Conservation (phyloP, 192 early-diverging fungal species). For the Rhizoclosmatium sp. region DNA sequence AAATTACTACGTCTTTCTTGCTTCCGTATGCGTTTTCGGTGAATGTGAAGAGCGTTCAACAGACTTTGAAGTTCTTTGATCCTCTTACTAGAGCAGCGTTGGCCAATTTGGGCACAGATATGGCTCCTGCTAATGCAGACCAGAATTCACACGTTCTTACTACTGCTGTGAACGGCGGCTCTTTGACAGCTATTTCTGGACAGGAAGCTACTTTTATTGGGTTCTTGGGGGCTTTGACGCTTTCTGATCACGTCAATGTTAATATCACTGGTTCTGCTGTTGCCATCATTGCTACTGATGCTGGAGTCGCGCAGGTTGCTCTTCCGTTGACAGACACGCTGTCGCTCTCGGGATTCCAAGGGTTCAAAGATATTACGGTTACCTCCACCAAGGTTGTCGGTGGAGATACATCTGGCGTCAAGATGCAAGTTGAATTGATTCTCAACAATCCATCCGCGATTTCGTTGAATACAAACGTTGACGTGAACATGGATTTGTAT, state of each 20-base stretch:
- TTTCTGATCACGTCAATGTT: background rate
- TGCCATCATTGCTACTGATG: conserved; percentile 6
- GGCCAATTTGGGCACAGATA: conserved; percentile 2
- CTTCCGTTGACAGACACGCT: conserved; percentile 16
- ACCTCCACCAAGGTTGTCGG: background rate
- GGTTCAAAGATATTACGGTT: conserved; percentile 6
- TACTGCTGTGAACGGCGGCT: background rate
- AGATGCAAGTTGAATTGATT: background rate
- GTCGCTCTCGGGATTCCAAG: conserved; percentile 15
- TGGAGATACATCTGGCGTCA: conserved; percentile 11
- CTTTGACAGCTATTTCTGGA: conserved; percentile 24
- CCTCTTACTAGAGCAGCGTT: background rate
- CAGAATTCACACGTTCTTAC: background rate
- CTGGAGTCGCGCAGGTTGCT: conserved; percentile 5
- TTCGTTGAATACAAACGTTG: background rate
- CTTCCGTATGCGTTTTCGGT: conserved; percentile 33
- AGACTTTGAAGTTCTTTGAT: conserved; percentile 22
- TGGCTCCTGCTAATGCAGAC: conserved; percentile 1
- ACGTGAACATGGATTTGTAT: conserved; percentile 11
- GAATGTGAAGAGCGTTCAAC: conserved; percentile 9
- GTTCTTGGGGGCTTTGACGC: conserved; percentile 19
- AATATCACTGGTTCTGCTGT: conserved; percentile 7
- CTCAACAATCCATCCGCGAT: conserved; percentile 20
- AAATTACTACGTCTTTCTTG: conserved; percentile 13
- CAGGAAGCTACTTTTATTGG: conserved; percentile 13